These are phyloP conservation scores for Chrysoporthe deuterocubensis DNA, from an alignment of 2,329 filamentous ascomycete species.

Conservation along the genomic window DNA sequence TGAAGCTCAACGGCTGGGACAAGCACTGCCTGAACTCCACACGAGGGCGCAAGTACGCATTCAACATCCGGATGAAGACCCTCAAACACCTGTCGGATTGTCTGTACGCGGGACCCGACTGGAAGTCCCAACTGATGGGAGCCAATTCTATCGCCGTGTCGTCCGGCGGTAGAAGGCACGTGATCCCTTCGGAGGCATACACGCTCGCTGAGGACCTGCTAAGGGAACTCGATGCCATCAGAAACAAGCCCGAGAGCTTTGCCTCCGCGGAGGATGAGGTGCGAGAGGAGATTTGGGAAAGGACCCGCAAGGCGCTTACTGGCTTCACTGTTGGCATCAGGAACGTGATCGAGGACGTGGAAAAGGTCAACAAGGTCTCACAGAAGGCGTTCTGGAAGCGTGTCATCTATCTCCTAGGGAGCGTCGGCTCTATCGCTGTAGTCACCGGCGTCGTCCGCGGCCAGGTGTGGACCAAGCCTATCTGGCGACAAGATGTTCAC, in stretches of 20 bases:
- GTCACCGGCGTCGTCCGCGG: not conserved
- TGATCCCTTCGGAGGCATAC: conserved; percentile 9
- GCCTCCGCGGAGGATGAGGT: not conserved
- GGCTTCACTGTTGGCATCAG: not conserved
- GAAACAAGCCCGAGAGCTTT: not conserved
- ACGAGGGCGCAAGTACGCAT: not conserved
- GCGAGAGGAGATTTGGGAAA: not conserved
- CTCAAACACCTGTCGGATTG: not conserved
- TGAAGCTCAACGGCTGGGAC: conserved; percentile 2
- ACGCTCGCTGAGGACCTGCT: not conserved
- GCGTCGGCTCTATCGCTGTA: not conserved
- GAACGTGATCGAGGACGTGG: not conserved
- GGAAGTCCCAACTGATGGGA: not conserved
- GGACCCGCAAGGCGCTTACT: not conserved
- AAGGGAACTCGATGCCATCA: not conserved
- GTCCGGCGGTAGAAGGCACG: not conserved
- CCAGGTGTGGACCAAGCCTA: not conserved
- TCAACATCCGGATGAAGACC: not conserved
- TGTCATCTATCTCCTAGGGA: not conserved
- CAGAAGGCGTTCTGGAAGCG: conserved; percentile 6
- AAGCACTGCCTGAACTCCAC: not conserved
- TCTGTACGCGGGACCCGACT: not conserved
- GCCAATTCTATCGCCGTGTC: conserved; percentile 1
- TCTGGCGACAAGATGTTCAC: not conserved
- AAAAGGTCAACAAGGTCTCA: conserved; percentile 1